phyloP scores from a whole-genome alignment of 768 basidiomycete species.

The Pholiota molesta region DNA sequence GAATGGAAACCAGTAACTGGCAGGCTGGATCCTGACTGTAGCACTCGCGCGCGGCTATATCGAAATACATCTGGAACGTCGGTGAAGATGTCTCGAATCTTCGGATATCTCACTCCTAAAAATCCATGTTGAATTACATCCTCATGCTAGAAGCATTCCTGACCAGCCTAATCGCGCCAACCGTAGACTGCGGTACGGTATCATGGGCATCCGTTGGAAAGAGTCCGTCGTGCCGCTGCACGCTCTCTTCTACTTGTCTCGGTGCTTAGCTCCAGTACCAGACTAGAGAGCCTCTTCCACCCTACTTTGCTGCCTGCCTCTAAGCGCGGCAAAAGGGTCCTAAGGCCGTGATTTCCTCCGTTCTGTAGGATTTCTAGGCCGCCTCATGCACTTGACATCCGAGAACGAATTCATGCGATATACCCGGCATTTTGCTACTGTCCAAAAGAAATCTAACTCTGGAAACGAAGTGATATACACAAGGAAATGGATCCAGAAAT shows the following conservation, averaged over 20 bases:
- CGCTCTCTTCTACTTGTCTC: neutral
- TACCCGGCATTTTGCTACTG: neutral
- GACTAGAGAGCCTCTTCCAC: neutral
- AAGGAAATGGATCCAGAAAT: too few species aligned
- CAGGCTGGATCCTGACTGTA: neutral
- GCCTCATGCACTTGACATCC: conserved; percentile 5
- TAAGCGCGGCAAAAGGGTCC: neutral
- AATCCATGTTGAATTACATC: neutral
- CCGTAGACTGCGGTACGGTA: conserved; percentile 5
- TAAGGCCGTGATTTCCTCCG: conserved; percentile 3
- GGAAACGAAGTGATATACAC: too few species aligned
- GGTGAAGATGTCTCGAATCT: neutral
- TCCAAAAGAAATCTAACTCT: too few species aligned
- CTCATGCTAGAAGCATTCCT: neutral
- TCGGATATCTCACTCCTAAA: conserved; percentile 4
- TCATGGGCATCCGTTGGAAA: neutral
- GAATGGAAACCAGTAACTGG: neutral
- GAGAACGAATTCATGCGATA: neutral
- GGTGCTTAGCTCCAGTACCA: neutral
- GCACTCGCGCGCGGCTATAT: neutral
- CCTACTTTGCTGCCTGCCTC: conserved; percentile 5
- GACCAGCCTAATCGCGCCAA: conserved; percentile 6
- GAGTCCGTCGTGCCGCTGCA: neutral
- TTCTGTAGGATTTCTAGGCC: neutral
- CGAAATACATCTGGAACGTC: conserved; percentile 10